phyloP scores from a whole-genome alignment of 495 filamentous ascomycete species.

The Jackrogersella minutella region DNA sequence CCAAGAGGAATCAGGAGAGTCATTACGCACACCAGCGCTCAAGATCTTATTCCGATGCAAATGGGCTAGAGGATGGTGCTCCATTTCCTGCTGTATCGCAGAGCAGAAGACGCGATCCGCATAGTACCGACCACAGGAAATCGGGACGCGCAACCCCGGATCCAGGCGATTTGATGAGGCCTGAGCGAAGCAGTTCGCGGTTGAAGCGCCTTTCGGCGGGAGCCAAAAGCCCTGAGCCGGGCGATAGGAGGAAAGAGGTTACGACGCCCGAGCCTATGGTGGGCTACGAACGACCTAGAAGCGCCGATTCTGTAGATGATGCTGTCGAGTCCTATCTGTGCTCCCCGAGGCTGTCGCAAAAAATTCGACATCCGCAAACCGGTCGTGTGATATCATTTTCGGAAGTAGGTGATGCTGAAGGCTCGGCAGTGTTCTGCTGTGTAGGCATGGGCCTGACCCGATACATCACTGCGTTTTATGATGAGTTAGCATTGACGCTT shows the following conservation, averaged over 20 bases:
- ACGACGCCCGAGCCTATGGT: constrained; percentile 45
- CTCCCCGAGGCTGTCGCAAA: constrained; percentile 85
- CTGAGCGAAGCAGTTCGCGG: constrained; percentile 58
- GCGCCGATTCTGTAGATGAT: constrained; percentile 86
- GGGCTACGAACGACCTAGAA: constrained; percentile 70
- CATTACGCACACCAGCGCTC: constrained; percentile 38
- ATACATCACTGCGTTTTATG: constrained; percentile 97
- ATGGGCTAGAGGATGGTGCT: constrained; percentile 67
- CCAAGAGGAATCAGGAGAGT: constrained; percentile 27
- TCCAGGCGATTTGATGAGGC: constrained; percentile 44
- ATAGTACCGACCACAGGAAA: constrained; percentile 50
- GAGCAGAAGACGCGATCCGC: constrained; percentile 57
- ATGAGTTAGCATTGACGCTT: constrained; percentile 89
- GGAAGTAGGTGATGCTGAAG: constrained; percentile 92
- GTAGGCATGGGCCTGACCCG: constrained; percentile 97
- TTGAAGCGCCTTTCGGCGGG: constrained; percentile 56
- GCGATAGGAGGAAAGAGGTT: constrained; percentile 43
- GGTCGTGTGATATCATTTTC: constrained; percentile 93
- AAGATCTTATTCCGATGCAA: constrained; percentile 40
- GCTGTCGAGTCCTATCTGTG: constrained; percentile 86
- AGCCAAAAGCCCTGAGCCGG: constrained; percentile 50
- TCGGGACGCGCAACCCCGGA: constrained; percentile 56
- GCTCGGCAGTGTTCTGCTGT: constrained; percentile 93
- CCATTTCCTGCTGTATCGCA: constrained; percentile 73
- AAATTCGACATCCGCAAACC: constrained; percentile 81